Base-by-base conservation (phyloP, 108 stramenopile genomes). In the Fragilaria crotonensis region DNA sequence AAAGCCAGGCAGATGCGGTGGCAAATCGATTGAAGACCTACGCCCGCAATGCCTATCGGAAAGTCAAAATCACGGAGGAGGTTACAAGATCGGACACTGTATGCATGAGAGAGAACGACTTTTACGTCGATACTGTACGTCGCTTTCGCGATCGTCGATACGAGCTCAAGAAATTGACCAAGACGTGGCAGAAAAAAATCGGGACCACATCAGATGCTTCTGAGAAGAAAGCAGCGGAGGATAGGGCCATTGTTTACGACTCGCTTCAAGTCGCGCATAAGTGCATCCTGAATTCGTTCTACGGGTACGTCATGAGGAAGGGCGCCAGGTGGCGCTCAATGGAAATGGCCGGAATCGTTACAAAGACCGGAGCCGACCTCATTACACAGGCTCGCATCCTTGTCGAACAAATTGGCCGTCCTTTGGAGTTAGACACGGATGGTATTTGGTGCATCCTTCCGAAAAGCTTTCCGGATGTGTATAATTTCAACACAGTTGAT, bases 381-480 rank as follows among this genome's bases (percentile, higher is more conserved):
- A 99, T 99, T 66, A 95, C 87, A 27, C 99, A 99, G 67, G 98
- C 96, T 28, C 79, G 96, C 2, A 79, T 82, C 50, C 71, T 96
- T 28, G 93, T 96, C 3, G 95, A 97, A 61, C 95, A 97, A 63
- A 95, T 99, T 60, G 99, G 99, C 17, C 87, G 99, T 21, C 97
- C 97, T 7, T 70, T 99, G 52, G 99, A 99, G 71, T 76, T 99
- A 49, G 99, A 99, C 67, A 99, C 98, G 11, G 98, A 99, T 80
- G 98, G 98, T 48, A 99, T 99, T 64, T 99, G 98, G 98, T 99
- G 98, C 73, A 98, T 99, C 64, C 75, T 99, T 30, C 98, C 98
- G 0, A 74, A 87, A 26, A 92, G 89, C 52, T 99, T 99, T 67
- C 98, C 98, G 2, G 93, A 97, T 66, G 83, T 88, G 19, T 90